Evolutionary conservation across 352 stramenopile genomes (phyloP), one percentile per base, ranked within the genome.

Genomic region (Phytophthora fragariaefolia): DNA sequence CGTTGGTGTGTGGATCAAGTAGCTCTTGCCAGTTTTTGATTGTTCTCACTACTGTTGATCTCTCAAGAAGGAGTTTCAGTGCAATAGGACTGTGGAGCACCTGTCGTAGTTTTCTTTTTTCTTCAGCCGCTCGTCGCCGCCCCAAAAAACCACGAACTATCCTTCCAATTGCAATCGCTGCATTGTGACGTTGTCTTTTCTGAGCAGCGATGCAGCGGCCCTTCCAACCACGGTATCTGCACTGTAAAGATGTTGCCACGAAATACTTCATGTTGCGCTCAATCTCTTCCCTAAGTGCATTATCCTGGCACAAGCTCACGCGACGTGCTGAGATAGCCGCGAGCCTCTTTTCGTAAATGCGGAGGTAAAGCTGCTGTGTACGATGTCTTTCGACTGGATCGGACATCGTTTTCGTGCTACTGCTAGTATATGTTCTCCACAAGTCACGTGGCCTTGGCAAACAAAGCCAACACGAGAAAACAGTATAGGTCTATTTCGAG

Each of bases 21-120:
- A 90, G 68, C 48, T 95, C 87, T 47, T 95, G 87, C 87, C 85
- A 95, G 36, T 83, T 82, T 10, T 73, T 77, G 48, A 95, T 68
- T 1, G 79, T 89, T 3, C 83, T 75, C 15, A 91, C 64, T 26
- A 93, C 76, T 0, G 64, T 85, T 1, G 82, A 93, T 36, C 85
- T 82, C 57, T 87, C 80, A 1, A 95, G 63, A 18, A 93, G 69
- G 20, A 92, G 69, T 40, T 85, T 85, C 26, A 93, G 69, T 17
- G 83, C 83, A 5, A 85, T 71, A 1, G 83, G 80, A 48, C 83
- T 95, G 40, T 82, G 61, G 23, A 95, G 73, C 18, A 95, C 87
- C 58, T 92, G 85, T 0, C 80, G 65, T 12, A 71, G 61, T 42
- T 82, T 83, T 17, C 80, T 69, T 6, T 66, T 74, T 48, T 93